Evolutionary conservation across 345 rosid genomes (phyloP).

Genomic region (Populus ilicifolia): DNA sequence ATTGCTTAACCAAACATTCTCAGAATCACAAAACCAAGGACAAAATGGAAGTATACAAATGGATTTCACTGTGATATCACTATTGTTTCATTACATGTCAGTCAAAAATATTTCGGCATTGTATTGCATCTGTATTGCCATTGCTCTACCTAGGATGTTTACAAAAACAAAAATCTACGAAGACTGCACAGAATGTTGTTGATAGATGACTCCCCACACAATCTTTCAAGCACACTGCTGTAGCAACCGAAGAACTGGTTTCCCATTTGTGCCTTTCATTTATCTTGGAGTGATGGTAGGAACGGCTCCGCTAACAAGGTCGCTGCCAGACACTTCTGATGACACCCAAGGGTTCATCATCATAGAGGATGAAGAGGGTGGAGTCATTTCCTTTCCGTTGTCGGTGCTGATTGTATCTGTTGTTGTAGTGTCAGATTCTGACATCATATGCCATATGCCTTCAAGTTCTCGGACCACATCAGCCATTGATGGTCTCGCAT

Average conservation of each 20-base stretch:
- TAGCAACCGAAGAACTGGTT: background rate
- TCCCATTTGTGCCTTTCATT: background rate
- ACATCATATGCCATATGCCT: conserved; percentile 56
- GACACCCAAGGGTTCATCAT: conserved; percentile 54
- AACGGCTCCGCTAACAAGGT: conserved; percentile 71
- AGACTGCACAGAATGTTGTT: background rate
- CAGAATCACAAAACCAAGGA: background rate
- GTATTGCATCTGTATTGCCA: background rate
- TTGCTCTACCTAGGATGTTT: background rate
- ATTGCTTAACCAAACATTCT: too few species aligned
- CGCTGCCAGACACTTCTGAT: conserved; percentile 76
- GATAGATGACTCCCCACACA: background rate
- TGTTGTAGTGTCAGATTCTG: conserved; percentile 39
- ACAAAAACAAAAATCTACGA: background rate
- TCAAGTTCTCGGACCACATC: conserved; percentile 88
- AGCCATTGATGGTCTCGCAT: conserved; percentile 81
- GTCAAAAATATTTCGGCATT: background rate
- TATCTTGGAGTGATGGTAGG: conserved; percentile 74
- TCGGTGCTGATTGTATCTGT: conserved; percentile 7
- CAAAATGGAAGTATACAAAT: background rate
- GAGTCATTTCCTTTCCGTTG: conserved; percentile 14
- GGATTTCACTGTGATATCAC: background rate
- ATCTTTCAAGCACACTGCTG: background rate
- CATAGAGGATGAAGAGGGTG: conserved; percentile 46
- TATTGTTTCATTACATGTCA: background rate